These are phyloP conservation scores for Solanum hybrid DNA, from an alignment of 305 asterid species.

Conservation along the genomic window DNA sequence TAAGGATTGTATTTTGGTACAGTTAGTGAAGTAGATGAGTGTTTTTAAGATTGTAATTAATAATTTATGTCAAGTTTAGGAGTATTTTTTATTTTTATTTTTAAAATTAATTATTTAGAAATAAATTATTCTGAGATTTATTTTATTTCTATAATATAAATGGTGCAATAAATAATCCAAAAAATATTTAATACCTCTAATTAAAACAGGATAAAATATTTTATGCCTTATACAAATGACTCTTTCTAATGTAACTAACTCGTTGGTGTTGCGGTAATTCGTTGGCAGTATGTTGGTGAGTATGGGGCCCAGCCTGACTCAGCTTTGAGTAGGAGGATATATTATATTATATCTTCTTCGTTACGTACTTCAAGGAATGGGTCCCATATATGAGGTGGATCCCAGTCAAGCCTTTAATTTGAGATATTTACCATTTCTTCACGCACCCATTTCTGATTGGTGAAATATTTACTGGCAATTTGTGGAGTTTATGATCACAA, in stretches of 20 bases:
- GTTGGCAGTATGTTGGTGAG: neutral
- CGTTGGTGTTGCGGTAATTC: neutral
- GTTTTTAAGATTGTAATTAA: too few relatives aligned
- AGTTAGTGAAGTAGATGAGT: too few relatives aligned
- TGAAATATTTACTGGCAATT: neutral
- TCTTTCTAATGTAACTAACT: neutral
- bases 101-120: too few relatives aligned
- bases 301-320: neutral
- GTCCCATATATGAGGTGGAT: neutral
- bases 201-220: too few relatives aligned
- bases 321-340: slow-evolving; percentile 1
- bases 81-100: rapidly evolving
- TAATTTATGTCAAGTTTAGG: rapidly evolving
- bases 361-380: neutral
- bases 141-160: too few relatives aligned
- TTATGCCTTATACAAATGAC: too few relatives aligned
- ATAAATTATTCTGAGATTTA: too few relatives aligned
- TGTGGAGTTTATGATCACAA: neutral
- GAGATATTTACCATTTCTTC: neutral
- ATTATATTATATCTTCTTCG: neutral
- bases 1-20: neutral
- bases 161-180: too few relatives aligned
- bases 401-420: neutral
- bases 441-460: neutral
- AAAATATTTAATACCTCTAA: neutral